Evolutionary conservation across 108 stramenopile genomes (phyloP), one percentile per base, ranked within the genome.

Genomic region (Cylindrotheca closterium): DNA sequence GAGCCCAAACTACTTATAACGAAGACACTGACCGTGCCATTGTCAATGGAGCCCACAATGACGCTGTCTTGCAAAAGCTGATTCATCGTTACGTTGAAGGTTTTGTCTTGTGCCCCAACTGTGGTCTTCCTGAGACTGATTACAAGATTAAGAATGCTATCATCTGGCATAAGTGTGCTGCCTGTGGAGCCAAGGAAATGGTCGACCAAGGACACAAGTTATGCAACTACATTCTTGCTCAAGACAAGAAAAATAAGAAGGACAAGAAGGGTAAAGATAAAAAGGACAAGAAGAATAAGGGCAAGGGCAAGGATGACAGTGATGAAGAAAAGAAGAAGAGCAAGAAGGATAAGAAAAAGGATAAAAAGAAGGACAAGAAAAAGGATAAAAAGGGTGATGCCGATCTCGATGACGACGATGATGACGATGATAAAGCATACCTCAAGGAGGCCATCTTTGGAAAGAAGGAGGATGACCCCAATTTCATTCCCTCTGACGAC

Each of bases 171-270:
- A 94, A 94, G 64, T 99, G 99, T 79, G 77, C 80, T 26, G 99
- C 98, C 4, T 99, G 99, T 77, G 98, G 99, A 23, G 89, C 87
- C 50, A 98, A 96, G 82, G 97, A 97, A 31, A 81, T 86, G 84
- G 93, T 96, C 32, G 99, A 98, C 79, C 98, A 97, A 96, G 83
- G 70, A 21, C 98, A 99, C 77, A 97, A 98, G 79, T 85, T 99
- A 30, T 85, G 80, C 55, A 96, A 88, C 60, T 92, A 79, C 74
- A 96, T 94, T 74, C 58, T 95, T 21, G 84, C 90, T 8, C 88
- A 95, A 83, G 79, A 93, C 51, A 91, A 94, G 77, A 95, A 94
- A 79, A 79, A 65, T 1, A 93, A 93, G 78, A 83, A 89, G 70
- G 84, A 89, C 12, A 80, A 54, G 33, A 87, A 84, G 71, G 78